Percentiles rank a stretch among this genome's conserved stretches.
Evolutionary conservation across 345 rosid genomes (phyloP).

Genomic region (Diplotaxis tenuifolia): DNA sequence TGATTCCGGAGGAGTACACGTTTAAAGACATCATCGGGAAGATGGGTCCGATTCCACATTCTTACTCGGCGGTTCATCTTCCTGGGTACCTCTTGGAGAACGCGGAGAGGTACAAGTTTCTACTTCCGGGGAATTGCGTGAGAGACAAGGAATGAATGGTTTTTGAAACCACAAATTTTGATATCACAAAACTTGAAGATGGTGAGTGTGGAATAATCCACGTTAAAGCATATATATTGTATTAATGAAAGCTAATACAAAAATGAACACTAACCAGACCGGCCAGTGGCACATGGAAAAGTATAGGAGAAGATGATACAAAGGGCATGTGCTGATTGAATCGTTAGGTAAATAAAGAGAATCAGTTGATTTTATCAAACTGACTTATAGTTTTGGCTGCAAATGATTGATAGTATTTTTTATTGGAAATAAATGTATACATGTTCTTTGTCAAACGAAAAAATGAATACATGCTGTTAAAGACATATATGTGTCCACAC

Average conservation of each 20-base stretch:
- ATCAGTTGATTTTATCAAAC: neutral
- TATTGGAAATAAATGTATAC: neutral
- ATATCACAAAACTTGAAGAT: slow-evolving; percentile 3
- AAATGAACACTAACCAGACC: slow-evolving; percentile 5
- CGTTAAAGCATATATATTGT: neutral
- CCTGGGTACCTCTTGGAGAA: slow-evolving; percentile 61
- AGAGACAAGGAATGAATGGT: slow-evolving; percentile 45
- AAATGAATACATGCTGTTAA: neutral
- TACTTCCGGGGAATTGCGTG: slow-evolving; percentile 61
- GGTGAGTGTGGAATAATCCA: slow-evolving; percentile 26
- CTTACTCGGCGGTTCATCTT: slow-evolving; percentile 67
- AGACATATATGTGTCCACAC: neutral
- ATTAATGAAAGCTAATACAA: neutral
- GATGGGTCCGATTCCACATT: slow-evolving; percentile 79
- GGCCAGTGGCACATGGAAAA: slow-evolving; percentile 10
- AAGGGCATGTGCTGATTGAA: neutral
- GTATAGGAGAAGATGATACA: neutral
- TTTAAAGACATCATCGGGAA: slow-evolving; percentile 67
- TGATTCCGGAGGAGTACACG: slow-evolving; percentile 80
- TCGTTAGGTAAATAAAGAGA: neutral
- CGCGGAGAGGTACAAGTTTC: slow-evolving; percentile 56
- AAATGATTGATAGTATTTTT: neutral
- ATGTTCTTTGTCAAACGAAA: neutral
- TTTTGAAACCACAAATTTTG: slow-evolving; percentile 2
- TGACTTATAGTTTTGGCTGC: neutral